Conservation (phyloP, 495 filamentous ascomycete genomes). For the Alectoria sarmentosa region DNA sequence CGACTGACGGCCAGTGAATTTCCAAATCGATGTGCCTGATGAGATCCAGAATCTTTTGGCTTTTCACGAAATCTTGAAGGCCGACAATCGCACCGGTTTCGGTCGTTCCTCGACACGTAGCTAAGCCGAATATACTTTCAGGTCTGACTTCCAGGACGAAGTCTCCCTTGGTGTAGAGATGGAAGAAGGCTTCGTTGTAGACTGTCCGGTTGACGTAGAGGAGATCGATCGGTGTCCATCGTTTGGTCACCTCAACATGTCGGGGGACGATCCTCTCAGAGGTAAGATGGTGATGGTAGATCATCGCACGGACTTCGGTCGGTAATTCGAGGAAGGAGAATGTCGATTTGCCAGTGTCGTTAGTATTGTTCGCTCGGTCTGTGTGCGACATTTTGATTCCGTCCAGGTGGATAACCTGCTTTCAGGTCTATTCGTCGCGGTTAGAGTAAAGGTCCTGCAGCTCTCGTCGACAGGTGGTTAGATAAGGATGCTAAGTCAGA, state of each 20-base stretch:
- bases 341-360: background rate
- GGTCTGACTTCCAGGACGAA: background rate
- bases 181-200: background rate
- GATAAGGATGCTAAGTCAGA: background rate
- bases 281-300: background rate
- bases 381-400: background rate
- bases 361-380: background rate
- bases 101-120: background rate
- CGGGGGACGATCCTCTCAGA: background rate
- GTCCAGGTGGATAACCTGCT: background rate
- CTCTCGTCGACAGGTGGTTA: background rate
- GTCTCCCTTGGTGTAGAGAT: slow-evolving; percentile 1
- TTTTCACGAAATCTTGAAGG: background rate
- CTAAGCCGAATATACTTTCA: background rate
- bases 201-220: background rate
- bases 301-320: background rate
- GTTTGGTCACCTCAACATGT: background rate
- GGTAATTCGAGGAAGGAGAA: background rate
- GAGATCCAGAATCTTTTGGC: background rate
- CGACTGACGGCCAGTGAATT: background rate
- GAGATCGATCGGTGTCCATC: slow-evolving; percentile 1
- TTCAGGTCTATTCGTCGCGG: background rate
- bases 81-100: background rate
- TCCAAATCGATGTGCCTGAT: background rate
- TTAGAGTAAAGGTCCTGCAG: background rate